Percentiles rank a stretch among this genome's conserved stretches.
phyloP scores from a whole-genome alignment of 2,329 filamentous ascomycete genomes.

The Paraconiothyrium brasiliense region DNA sequence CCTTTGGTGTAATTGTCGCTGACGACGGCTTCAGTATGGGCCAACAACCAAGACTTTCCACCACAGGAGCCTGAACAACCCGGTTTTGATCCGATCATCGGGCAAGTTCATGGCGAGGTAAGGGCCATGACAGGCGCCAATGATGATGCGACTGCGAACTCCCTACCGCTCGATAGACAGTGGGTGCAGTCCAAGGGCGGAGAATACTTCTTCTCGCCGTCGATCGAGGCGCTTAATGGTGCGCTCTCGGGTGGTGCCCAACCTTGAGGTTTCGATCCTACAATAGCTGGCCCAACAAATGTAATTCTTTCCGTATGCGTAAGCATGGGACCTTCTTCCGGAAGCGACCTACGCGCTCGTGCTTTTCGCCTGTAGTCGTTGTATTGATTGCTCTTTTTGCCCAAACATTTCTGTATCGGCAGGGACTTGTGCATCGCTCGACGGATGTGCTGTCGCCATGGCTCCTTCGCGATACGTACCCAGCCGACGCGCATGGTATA shows the following conservation, averaged over 20 bases:
- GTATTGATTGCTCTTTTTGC: neutral
- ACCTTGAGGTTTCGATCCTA: neutral
- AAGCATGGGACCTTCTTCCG: neutral
- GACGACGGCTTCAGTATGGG: slow-evolving; percentile 10
- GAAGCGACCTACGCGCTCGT: too few relatives aligned
- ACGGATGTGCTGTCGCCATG: too few relatives aligned
- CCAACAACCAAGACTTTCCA: slow-evolving; percentile 5
- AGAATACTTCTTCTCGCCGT: slow-evolving; percentile 21
- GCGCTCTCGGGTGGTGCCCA: neutral
- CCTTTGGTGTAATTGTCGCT: neutral
- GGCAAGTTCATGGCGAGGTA: slow-evolving; percentile 12
- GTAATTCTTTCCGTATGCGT: neutral
- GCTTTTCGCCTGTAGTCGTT: too few relatives aligned
- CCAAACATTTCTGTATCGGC: too few relatives aligned
- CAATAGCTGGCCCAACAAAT: neutral
- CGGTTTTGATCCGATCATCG: slow-evolving; percentile 20
- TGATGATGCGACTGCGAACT: neutral
- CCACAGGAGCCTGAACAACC: neutral
- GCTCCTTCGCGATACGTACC: too few relatives aligned
- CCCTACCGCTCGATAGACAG: slow-evolving; percentile 6
- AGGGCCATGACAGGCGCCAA: slow-evolving; percentile 12
- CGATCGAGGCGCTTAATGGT: slow-evolving; percentile 6
- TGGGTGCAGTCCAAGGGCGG: slow-evolving; percentile 20
- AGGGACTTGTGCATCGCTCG: too few relatives aligned
- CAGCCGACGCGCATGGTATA: too few relatives aligned